phyloP scores from a whole-genome alignment of 805 yeast genomes.

The Komagataella kurtzmanii region DNA sequence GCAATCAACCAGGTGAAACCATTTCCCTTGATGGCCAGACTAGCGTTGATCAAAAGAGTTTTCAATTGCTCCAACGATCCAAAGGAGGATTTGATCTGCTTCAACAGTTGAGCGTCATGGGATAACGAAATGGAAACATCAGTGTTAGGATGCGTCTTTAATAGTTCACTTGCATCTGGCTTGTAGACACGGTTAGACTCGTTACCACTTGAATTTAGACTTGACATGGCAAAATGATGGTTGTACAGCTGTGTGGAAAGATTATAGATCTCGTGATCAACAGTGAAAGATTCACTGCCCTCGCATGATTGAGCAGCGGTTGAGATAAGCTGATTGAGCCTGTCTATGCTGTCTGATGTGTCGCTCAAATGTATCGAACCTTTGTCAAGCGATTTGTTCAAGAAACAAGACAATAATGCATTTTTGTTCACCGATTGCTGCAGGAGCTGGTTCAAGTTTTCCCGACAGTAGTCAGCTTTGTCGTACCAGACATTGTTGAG shows the following conservation, averaged over 20 bases:
- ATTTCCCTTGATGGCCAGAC: conserved; percentile 67
- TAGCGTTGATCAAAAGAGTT: conserved; percentile 54
- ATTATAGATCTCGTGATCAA: not conserved
- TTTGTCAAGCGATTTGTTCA: not conserved
- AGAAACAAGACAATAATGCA: not conserved
- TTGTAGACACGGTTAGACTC: conserved; percentile 4
- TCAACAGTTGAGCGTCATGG: conserved; percentile 11
- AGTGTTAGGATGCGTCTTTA: conserved; percentile 28
- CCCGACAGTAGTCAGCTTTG: conserved; percentile 24
- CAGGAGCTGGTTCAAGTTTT: conserved; percentile 11
- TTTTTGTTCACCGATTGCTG: not conserved
- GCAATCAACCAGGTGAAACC: conserved; percentile 89
- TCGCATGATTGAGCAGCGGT: not conserved
- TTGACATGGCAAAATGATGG: conserved; percentile 20
- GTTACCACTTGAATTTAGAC: conserved; percentile 10
- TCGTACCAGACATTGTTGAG: conserved; percentile 37
- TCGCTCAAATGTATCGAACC: not conserved
- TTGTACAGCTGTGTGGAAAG: conserved; percentile 22
- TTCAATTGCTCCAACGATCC: conserved; percentile 71
- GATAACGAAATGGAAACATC: conserved; percentile 15
- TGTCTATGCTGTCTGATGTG: not conserved
- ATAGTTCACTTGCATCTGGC: conserved; percentile 19
- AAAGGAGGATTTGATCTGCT: conserved; percentile 46
- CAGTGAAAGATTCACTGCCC: not conserved
- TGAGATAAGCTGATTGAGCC: not conserved